phyloP scores from a whole-genome alignment of 495 filamentous ascomycete genomes.

The Trichoderma erinaceum region DNA sequence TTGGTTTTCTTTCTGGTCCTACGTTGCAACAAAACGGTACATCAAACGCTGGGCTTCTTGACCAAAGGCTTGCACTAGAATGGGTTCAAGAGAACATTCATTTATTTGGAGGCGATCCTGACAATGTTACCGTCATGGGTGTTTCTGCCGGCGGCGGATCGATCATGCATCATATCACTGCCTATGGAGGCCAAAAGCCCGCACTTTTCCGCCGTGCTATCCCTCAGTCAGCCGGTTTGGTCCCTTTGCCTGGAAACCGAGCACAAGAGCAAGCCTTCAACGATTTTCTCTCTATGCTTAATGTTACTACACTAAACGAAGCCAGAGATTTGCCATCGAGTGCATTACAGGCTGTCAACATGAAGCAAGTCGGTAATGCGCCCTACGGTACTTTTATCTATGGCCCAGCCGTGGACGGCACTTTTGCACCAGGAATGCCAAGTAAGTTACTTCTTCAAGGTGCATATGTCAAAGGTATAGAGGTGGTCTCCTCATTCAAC shows the following conservation, averaged over 20 bases:
- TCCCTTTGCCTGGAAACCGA: neutral
- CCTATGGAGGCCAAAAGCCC: slow-evolving; percentile 35
- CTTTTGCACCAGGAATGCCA: neutral
- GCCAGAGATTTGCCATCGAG: neutral
- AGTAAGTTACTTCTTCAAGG: slow-evolving; percentile 14
- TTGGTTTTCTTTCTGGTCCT: slow-evolving; percentile 22
- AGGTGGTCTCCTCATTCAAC: neutral
- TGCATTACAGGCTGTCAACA: slow-evolving; percentile 44
- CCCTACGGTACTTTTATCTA: slow-evolving; percentile 48
- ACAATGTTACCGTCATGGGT: slow-evolving; percentile 56
- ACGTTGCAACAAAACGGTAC: neutral
- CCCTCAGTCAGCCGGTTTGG: slow-evolving; percentile 22
- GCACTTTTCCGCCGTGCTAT: slow-evolving; percentile 27
- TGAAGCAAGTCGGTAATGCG: slow-evolving; percentile 39
- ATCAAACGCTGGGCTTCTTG: slow-evolving; percentile 45
- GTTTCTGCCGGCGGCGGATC: slow-evolving; percentile 59
- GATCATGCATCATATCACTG: slow-evolving; percentile 59
- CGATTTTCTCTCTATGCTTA: neutral
- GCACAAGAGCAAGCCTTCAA: neutral
- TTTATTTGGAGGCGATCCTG: slow-evolving; percentile 59
- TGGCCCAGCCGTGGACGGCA: slow-evolving; percentile 53
- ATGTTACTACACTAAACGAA: neutral
- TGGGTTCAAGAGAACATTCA: slow-evolving; percentile 65
- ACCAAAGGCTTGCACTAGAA: slow-evolving; percentile 38
- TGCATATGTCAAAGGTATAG: neutral